Base-by-base conservation (phyloP, 495 filamentous ascomycete species). In the Talaromyces proteolyticus region DNA sequence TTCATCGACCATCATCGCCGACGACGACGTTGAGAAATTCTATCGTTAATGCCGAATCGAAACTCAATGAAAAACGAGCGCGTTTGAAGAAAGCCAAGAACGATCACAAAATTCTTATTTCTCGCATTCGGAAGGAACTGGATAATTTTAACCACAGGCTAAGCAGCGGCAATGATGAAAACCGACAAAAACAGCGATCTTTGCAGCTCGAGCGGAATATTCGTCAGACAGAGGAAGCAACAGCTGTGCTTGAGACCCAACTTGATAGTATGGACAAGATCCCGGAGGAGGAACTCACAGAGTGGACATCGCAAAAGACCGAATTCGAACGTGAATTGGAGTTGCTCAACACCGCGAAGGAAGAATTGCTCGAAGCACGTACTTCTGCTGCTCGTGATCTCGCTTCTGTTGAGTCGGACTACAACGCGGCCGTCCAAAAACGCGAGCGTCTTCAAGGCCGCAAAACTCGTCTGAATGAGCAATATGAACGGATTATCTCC, bases 1-100 rank as follows among this genome's bases (percentile, higher is more conserved):
- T 80, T 14, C 81, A 83, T 53, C 83, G 88, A 54, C 85, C 88
- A 24, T 85, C 88, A 42, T 94, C 90, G n/a, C 91, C 91, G 3
- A 86, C 83, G 10, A 92, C 91, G 5, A 96, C 91, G 0, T 75
- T 96, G 26, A 88, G 85, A 60, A 90, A 89, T 19, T 94, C 90
- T 5, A 93, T 96, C 49, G 77, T 81, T 42, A 80, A 88, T 14
- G 86, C 86, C 14, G 88, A 95, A 55, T 66, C 75, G 51, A 94
- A 88, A 63, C 66, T 94, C 34, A 79, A 79, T 45, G 89, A 95
- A 39, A 84, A 86, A 51, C 87, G 84, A 52, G 75, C 81, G 29
- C 85, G 86, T 17, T 76, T 88, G 57, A 91, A 88, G 61, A 78
- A 84, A 29, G 75, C 76, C 43, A 85, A 85, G 52, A 91, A 87